Conservation (phyloP, 202 grass and related monocot genomes). For the Schoenoplectus triqueter region DNA sequence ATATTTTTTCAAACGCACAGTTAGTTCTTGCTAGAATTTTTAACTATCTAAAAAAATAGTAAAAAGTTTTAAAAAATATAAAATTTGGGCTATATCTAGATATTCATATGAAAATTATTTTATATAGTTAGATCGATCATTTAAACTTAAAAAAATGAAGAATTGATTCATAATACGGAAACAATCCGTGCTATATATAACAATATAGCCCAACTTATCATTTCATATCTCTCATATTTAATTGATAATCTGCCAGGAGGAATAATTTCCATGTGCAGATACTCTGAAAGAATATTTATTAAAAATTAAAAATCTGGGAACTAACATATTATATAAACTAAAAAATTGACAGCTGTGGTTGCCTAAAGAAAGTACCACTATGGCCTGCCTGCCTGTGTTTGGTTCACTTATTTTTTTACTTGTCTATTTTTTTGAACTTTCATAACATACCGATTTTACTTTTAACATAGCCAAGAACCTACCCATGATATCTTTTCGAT, state of each 20-base stretch:
- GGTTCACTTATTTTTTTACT: background rate
- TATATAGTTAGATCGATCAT: too few relatives aligned
- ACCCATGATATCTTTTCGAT: constrained; percentile 3
- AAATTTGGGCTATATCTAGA: too few relatives aligned
- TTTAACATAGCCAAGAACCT: background rate
- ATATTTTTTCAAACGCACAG: background rate
- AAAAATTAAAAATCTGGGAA: background rate
- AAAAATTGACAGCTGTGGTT: background rate
- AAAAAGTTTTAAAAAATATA: too few relatives aligned
- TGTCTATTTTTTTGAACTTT: background rate
- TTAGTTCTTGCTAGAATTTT: too few relatives aligned
- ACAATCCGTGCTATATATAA: too few relatives aligned
- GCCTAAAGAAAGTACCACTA: background rate
- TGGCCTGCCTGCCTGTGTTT: constrained; percentile 7
- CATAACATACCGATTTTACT: background rate
- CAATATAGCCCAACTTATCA: too few relatives aligned
- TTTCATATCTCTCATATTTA: background rate
- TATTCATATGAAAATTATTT: too few relatives aligned
- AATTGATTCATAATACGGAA: too few relatives aligned
- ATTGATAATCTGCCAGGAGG: background rate
- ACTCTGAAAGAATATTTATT: background rate
- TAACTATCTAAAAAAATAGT: too few relatives aligned
- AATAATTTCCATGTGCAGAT: background rate
- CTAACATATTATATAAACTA: background rate
- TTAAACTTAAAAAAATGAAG: too few relatives aligned